Evolutionary conservation across 176 grass and related monocot species (phyloP).

Genomic region (Aechmea fasciata): DNA sequence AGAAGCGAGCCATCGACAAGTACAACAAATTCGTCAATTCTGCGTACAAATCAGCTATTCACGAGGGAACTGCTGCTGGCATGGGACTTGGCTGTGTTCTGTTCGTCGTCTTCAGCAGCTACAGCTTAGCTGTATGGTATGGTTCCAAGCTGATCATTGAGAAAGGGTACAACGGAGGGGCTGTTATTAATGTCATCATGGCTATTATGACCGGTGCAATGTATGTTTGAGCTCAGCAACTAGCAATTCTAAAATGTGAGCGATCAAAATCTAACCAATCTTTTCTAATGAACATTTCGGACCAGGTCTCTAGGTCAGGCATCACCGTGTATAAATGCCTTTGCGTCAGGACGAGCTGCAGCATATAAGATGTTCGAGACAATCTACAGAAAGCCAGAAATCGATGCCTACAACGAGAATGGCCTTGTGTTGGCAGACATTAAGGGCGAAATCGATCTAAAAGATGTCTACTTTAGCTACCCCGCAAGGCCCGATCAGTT

Average conservation of each 20-base stretch:
- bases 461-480: slow-evolving; percentile 52
- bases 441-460: slow-evolving; percentile 51
- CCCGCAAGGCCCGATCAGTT: slow-evolving; percentile 54
- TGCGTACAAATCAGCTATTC: slow-evolving; percentile 38
- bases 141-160: slow-evolving; percentile 66
- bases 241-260: no score
- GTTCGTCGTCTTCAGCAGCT: slow-evolving; percentile 54
- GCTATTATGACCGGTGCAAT: slow-evolving; percentile 67
- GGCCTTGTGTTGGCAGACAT: slow-evolving; percentile 47
- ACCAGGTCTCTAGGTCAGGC: slow-evolving; percentile 57
- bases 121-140: slow-evolving; percentile 60
- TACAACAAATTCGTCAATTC: slow-evolving; percentile 46
- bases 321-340: slow-evolving; percentile 65
- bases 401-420: slow-evolving; percentile 37
- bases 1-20: slow-evolving; percentile 48
- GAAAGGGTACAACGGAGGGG: slow-evolving; percentile 60
- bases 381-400: slow-evolving; percentile 43
- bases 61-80: slow-evolving; percentile 43
- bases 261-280: no score
- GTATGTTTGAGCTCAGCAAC: slow-evolving; percentile 39
- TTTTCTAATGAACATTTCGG: background rate
- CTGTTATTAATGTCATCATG: slow-evolving; percentile 68
- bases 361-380: slow-evolving; percentile 80
- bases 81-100: slow-evolving; percentile 38
- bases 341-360: slow-evolving; percentile 49